These are phyloP conservation scores for Phaseolus lunatus DNA, from an alignment of 306 rosid genomes.

Conservation along the genomic window DNA sequence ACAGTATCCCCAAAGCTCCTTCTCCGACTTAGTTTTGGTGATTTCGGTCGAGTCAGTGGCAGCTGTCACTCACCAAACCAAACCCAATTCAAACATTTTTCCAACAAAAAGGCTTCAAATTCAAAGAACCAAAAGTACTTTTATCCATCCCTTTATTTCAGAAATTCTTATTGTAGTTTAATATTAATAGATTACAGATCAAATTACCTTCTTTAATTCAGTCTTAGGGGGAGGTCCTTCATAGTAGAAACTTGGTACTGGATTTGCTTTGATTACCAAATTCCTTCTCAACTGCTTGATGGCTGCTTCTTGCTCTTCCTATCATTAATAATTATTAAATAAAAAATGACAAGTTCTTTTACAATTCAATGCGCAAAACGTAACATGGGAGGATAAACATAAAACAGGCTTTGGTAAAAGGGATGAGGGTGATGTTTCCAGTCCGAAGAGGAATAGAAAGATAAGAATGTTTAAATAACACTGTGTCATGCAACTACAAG, in stretches of 20 bases:
- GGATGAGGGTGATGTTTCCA: not conserved
- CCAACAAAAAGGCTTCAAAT: not conserved
- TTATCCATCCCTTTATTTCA: not conserved
- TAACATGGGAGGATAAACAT: not conserved
- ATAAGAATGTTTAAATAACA: not conserved
- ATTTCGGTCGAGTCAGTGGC: slow-evolving; percentile 90
- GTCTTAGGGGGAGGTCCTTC: slow-evolving; percentile 91
- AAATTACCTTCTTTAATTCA: slow-evolving; percentile 84
- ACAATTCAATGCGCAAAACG: not conserved
- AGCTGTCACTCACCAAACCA: slow-evolving; percentile 61
- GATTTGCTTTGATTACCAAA: slow-evolving; percentile 92
- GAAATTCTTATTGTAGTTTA: no score
- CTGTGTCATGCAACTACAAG: not conserved
- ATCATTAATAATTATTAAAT: slow-evolving; percentile 33
- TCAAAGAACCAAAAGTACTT: not conserved
- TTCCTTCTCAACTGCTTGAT: slow-evolving; percentile 84
- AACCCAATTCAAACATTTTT: not conserved
- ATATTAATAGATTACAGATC: not conserved
- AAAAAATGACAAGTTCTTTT: not conserved
- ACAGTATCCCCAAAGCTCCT: slow-evolving; percentile 78
- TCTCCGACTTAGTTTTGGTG: slow-evolving; percentile 87
- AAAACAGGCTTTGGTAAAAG: not conserved
- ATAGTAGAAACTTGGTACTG: slow-evolving; percentile 94
- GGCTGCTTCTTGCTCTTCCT: slow-evolving; percentile 98
- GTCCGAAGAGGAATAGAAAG: not conserved